phyloP scores from a whole-genome alignment of 1,139 yeast species.

The Candida sojae region DNA sequence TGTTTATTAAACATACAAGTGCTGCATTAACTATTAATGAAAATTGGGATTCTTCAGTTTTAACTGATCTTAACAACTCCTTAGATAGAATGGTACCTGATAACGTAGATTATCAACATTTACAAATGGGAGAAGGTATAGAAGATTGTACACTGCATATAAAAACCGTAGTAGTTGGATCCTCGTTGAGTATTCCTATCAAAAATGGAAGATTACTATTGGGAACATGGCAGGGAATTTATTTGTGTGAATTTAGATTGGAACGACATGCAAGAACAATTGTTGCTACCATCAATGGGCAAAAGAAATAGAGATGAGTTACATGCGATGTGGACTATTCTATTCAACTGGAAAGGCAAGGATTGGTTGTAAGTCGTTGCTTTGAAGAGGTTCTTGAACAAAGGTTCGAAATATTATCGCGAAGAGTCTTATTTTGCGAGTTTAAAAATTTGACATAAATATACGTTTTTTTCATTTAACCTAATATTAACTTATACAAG shows the following conservation, averaged over 20 bases:
- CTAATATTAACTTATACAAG: too few species aligned
- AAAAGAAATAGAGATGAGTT: conserved; percentile 16
- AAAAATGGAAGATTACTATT: conserved; percentile 64
- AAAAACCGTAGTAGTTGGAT: conserved; percentile 67
- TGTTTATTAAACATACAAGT: conserved; percentile 77
- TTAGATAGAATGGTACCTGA: conserved; percentile 72
- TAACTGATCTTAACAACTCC: conserved; percentile 64
- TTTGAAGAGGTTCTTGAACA: too few species aligned
- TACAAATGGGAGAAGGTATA: conserved; percentile 62
- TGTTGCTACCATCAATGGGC: conserved; percentile 75
- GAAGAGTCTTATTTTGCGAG: too few species aligned
- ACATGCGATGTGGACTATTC: too few species aligned
- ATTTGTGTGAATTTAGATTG: conserved; percentile 70
- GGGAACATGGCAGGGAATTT: conserved; percentile 88
- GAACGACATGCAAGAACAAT: conserved; percentile 63
- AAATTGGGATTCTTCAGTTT: conserved; percentile 78
- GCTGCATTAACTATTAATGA: conserved; percentile 78
- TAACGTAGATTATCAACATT: conserved; percentile 61
- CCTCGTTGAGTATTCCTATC: conserved; percentile 66
- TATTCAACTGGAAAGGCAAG: too few species aligned
- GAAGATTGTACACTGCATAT: conserved; percentile 87
- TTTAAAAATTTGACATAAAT: too few species aligned
- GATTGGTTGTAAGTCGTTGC: too few species aligned
- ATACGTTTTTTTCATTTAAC: too few species aligned
- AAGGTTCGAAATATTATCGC: too few species aligned